Evolutionary conservation across 305 asterid genomes (phyloP), one percentile per base, ranked within the genome.

Genomic region (Fraxinus platypoda): DNA sequence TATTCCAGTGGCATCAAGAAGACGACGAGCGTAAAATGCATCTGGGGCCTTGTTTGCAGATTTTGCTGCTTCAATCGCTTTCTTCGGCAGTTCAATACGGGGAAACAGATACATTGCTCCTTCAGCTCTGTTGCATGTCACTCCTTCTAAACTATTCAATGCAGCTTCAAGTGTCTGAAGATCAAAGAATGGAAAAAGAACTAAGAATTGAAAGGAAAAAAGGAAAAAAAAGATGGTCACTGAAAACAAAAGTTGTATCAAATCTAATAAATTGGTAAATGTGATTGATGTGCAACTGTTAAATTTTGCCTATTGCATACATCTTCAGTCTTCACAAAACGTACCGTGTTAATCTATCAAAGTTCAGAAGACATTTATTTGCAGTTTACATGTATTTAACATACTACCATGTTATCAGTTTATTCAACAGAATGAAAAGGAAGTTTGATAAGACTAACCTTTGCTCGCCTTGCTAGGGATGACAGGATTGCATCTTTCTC

Each of bases 71-170:
- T 91, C 90, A 31, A 96, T 93, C 7, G 97, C 99, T 83, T 93
- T 94, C 79, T 83, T 84, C 0, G 99, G 95, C 87, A 96, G 88
- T 66, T 80, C 52, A 80, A 94, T 88, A 23, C 95, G 87, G 9
- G 99, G 99, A 85, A 96, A 96, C 52, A 96, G 93, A 82, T 92
- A 96, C 99, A 96, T 96, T n/a, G 99, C 98, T 35, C 99, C 99
- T 88, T 96, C 99, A 34, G 98, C 98, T 85, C 93, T 90, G 85
- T 96, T 92, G 94, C 99, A 96, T 11, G 92, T 88, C 64, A 96
- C 88, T 64, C 98, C 98, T 87, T 96, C 99, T 79, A 96, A 89
- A 84, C 83, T 90, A 80, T 94, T 93, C 6, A 96, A 77, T 64
- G 90, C 93, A 75, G 83, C 92, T 87, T 90, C 92, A 76, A 87